These are phyloP conservation scores for Rhodocollybia butyracea DNA, from an alignment of 768 basidiomycete species.

Conservation along the genomic window DNA sequence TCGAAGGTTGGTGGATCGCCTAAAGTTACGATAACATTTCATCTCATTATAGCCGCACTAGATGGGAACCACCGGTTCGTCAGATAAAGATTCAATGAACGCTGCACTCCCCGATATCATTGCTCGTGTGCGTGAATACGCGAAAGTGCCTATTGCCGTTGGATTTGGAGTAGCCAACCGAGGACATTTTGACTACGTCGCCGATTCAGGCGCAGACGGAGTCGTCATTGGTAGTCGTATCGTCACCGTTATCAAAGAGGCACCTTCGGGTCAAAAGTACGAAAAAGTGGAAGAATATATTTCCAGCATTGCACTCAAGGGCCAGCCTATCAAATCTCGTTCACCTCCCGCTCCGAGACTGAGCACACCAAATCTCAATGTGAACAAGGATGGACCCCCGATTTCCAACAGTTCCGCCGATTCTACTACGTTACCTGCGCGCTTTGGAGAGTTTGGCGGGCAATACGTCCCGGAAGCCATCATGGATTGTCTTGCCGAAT, in stretches of 20 bases:
- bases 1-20: constrained; percentile 62
- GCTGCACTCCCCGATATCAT: constrained; percentile 79
- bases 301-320: constrained; percentile 56
- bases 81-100: constrained; percentile 68
- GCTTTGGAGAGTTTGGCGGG: constrained; percentile 95
- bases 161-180: constrained; percentile 95
- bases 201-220: constrained; percentile 87
- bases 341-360: constrained; percentile 22
- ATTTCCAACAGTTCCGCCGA: constrained; percentile 29
- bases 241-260: constrained; percentile 73
- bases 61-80: constrained; percentile 99
- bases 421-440: constrained; percentile 57
- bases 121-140: constrained; percentile 72
- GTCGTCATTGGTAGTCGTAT: constrained; percentile 92
- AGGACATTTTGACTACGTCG: constrained; percentile 83
- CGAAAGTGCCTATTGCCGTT: constrained; percentile 85
- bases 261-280: constrained; percentile 45
- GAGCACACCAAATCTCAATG: constrained; percentile 27
- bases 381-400: constrained; percentile 26
- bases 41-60: constrained; percentile 21
- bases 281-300: constrained; percentile 70
- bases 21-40: constrained; percentile 8
- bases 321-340: constrained; percentile 30
- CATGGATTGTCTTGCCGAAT: constrained; percentile 87
- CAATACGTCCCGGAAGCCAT: constrained; percentile 97